Evolutionary conservation across 306 rosid genomes (phyloP).

Genomic region (Prunus kanzakura): DNA sequence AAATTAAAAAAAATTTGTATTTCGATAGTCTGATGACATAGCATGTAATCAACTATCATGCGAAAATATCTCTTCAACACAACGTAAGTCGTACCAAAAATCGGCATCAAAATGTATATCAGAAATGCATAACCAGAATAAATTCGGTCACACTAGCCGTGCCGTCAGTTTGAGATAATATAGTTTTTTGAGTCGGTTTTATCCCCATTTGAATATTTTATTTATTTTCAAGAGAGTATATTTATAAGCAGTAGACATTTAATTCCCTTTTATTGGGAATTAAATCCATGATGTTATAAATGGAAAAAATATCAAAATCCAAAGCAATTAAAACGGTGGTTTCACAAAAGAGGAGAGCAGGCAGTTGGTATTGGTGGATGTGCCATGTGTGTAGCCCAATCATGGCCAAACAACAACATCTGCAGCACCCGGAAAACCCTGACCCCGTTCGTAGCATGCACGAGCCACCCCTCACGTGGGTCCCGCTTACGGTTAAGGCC

Average conservation of each 20-base stretch:
- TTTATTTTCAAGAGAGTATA: background rate
- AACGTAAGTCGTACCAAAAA: background rate
- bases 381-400: slow-evolving; percentile 1
- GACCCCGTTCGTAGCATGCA: background rate
- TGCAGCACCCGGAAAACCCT: background rate
- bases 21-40: too few species aligned
- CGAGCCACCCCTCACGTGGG: background rate
- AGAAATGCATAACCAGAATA: background rate
- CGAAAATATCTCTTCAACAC: background rate
- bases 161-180: background rate
- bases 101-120: too few species aligned
- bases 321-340: background rate
- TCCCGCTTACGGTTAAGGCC: slow-evolving; percentile 6
- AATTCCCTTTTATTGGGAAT: background rate
- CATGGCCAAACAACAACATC: background rate
- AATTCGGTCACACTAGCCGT: background rate
- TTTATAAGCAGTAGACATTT: background rate
- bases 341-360: background rate
- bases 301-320: background rate
- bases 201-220: background rate
- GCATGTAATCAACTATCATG: background rate
- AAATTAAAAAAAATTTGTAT: too few species aligned
- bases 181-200: background rate
- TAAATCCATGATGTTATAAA: background rate
- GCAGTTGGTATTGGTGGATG: background rate